Base-by-base conservation (phyloP, 2,329 filamentous ascomycete genomes). In the Lojkania enalia region DNA sequence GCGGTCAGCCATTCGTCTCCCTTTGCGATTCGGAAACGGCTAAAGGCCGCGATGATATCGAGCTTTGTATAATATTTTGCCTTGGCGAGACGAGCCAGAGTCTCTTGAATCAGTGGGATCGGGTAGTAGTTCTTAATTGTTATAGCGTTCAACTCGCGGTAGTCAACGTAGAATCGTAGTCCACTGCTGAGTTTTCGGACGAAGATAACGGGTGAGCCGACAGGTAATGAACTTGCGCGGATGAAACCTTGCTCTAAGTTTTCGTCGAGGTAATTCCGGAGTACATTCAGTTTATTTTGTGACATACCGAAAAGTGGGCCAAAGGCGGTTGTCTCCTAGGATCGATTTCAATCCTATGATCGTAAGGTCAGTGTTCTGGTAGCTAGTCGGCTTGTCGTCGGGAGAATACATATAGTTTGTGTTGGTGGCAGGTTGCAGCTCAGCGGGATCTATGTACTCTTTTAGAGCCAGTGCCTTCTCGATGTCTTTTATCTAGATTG, bases 1-100 rank as follows among this genome's bases (percentile, higher is more conserved):
- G 42, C 38, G 1, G 41, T 51, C 16, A 36, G 35, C 35, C 25
- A 42, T 19, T 51, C 32, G 19, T 51, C 41, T 13, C 42, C 35
- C 20, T 31, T 12, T 20, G 14, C 20, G 19, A 41, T 41, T 5
- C 16, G 19, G 5, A 41, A 20, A 13, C 15, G 16, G 14, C 25
- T 9, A 27, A 21, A 38, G 5, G 20, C 20, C 3, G 16, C 14
- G 4, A 9, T 16, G 15, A 41, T 6, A 31, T 41, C 38, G 18
- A 41, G 27, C 27, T 15, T 21, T 13, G 15, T 41, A 21, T 16
- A 41, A n/a, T 15, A 16, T 18, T 20, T 41, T 20, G 38, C 25
- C 14, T 41, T 5, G 5, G 23, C 19, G 7, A 41, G 19, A 13
- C 25, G n/a, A 14, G 31, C 27, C 16, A 16, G n/a, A 16, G 27